Conservation (phyloP, 768 basidiomycete species). For the Suillus decipiens region DNA sequence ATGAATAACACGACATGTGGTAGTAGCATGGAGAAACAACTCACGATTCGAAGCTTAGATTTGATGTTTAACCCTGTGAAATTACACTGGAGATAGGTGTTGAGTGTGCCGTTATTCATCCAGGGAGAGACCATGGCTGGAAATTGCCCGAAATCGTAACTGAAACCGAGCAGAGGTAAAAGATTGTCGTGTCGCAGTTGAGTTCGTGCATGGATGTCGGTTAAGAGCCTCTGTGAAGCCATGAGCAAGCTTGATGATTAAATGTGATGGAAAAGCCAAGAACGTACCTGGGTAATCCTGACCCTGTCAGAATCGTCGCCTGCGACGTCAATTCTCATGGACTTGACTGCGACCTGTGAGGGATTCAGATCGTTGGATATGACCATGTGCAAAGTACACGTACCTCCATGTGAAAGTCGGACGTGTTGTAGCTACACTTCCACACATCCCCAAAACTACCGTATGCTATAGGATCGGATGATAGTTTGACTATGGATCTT, state of each 20-base stretch:
- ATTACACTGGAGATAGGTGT: conserved; percentile 22
- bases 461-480: conserved; percentile 1
- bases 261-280: neutral
- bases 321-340: conserved; percentile 6
- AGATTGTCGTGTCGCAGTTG: conserved; percentile 30
- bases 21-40: neutral
- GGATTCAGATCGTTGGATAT: neutral
- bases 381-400: neutral
- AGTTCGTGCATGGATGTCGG: conserved; percentile 27
- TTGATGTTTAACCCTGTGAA: conserved; percentile 10
- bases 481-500: neutral
- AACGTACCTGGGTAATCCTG: conserved; percentile 8
- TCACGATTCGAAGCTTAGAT: conserved; percentile 19
- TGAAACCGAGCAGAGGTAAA: conserved; percentile 31
- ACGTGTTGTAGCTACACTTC: conserved; percentile 7
- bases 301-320: conserved; percentile 4
- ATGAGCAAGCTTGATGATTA: neutral
- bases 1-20: neutral
- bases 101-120: conserved; percentile 32
- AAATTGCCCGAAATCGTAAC: conserved; percentile 30
- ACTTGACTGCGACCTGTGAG: conserved; percentile 13
- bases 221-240: conserved; percentile 14
- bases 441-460: conserved; percentile 15
- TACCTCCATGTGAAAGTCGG: neutral
- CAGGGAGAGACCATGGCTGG: conserved; percentile 38